Percentiles rank a stretch among this genome's conserved stretches.
Evolutionary conservation across 2,329 filamentous ascomycete genomes (phyloP).

Genomic region (Thielaviopsis punctulata): DNA sequence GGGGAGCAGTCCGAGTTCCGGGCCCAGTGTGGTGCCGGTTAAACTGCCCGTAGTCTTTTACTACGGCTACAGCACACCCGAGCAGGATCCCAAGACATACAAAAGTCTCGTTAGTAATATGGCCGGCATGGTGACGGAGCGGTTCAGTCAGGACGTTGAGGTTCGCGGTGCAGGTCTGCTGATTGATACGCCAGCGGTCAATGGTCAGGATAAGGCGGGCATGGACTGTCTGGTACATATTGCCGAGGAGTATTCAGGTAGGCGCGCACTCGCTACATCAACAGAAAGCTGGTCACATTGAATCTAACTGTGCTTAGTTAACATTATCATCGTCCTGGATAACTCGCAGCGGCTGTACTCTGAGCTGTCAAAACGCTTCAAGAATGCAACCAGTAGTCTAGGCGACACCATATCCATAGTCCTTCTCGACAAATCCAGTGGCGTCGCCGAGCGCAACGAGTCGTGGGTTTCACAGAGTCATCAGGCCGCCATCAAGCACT

Average conservation of each 20-base stretch:
- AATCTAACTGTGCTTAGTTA: constrained; percentile 32
- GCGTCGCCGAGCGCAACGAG: constrained; percentile 61
- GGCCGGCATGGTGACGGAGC: constrained; percentile 59
- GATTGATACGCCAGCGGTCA: constrained; percentile 63
- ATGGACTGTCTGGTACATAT: constrained; percentile 72
- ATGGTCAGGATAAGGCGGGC: constrained; percentile 46
- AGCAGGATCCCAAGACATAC: constrained; percentile 57
- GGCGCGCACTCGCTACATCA: constrained; percentile 1
- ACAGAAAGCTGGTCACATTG: not conserved
- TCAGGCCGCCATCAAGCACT: constrained; percentile 68
- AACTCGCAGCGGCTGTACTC: constrained; percentile 53
- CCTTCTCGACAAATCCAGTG: constrained; percentile 68
- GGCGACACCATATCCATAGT: constrained; percentile 60
- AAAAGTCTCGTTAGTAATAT: constrained; percentile 58
- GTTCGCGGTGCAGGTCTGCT: constrained; percentile 63
- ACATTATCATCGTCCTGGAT: constrained; percentile 66
- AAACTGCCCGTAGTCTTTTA: constrained; percentile 87
- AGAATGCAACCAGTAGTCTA: constrained; percentile 32
- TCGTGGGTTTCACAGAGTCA: constrained; percentile 55
- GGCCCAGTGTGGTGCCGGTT: constrained; percentile 71
- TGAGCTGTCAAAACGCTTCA: constrained; percentile 56
- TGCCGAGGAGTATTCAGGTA: constrained; percentile 36
- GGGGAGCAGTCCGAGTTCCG: constrained; percentile 80
- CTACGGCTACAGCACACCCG: constrained; percentile 57
- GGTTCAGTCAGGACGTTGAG: constrained; percentile 57